Percentiles rank a stretch among this genome's conserved stretches.
Evolutionary conservation across 805 yeast species (phyloP).

Genomic region (Candida montana): DNA sequence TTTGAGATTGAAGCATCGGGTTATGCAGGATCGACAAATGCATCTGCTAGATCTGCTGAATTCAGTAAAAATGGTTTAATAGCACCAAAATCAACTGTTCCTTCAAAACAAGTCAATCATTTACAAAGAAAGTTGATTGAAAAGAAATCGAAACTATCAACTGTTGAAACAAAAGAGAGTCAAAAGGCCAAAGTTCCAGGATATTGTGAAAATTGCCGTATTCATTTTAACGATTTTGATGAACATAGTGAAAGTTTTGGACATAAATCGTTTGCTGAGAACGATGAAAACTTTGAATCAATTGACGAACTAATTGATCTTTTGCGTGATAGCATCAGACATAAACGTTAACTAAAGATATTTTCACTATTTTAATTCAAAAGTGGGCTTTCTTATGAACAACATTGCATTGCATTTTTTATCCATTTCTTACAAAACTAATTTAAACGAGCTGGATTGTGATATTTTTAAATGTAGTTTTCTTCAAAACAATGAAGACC

Average conservation of each 20-base stretch:
- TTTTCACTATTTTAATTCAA: background rate
- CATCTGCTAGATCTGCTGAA: constrained; percentile 21
- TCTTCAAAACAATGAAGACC: too few relatives aligned
- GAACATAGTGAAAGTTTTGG: constrained; percentile 65
- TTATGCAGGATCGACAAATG: constrained; percentile 38
- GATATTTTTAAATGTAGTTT: too few relatives aligned
- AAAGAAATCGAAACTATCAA: constrained; percentile 16
- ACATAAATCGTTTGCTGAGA: constrained; percentile 75
- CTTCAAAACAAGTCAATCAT: constrained; percentile 45
- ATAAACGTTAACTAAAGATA: constrained; percentile 12
- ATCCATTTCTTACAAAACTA: too few relatives aligned
- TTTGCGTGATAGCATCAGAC: constrained; percentile 16
- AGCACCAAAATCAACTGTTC: constrained; percentile 52
- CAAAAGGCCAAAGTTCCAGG: constrained; percentile 45
- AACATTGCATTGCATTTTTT: too few relatives aligned
- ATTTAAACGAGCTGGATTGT: too few relatives aligned
- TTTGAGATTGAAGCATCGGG: constrained; percentile 63
- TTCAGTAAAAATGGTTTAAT: constrained; percentile 53
- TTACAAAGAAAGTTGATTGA: constrained; percentile 38
- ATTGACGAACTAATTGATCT: constrained; percentile 67
- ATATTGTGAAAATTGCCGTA: constrained; percentile 91
- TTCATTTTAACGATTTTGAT: constrained; percentile 72
- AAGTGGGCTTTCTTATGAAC: too few relatives aligned
- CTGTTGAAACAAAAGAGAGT: constrained; percentile 9
- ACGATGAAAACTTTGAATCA: constrained; percentile 63